A percentile compares a stretch with the other conserved stretches of the same genome.
These are phyloP conservation scores for Entrophospora sp. DNA, from an alignment of 192 early-diverging fungal genomes.

Conservation along the genomic window DNA sequence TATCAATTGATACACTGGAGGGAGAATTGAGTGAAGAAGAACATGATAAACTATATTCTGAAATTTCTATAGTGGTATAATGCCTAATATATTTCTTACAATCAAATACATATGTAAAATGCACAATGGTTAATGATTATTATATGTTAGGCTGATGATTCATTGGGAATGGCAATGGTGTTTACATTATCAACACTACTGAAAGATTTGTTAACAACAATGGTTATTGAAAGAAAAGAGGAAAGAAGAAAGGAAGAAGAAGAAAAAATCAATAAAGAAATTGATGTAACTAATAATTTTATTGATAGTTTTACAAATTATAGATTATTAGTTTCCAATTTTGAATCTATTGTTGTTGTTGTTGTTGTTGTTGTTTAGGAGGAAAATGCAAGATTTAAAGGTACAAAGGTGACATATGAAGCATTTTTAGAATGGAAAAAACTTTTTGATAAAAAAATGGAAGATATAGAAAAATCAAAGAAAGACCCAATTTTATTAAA, in stretches of 20 bases:
- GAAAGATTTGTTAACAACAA: constrained; percentile 61
- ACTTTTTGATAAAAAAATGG: constrained; percentile 67
- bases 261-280: constrained; percentile 49
- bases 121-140: too few species aligned
- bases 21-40: constrained; percentile 33
- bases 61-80: constrained; percentile 21
- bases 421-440: constrained; percentile 73
- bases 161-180: constrained; percentile 87
- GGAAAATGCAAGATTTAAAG: constrained; percentile 68
- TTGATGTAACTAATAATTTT: constrained; percentile 38
- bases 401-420: constrained; percentile 75
- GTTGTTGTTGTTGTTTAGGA: constrained; percentile 30
- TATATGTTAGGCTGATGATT: constrained; percentile 48
- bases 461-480: constrained; percentile 37
- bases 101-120: neutral
- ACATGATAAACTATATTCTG: constrained; percentile 25
- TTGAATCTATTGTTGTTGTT: neutral
- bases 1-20: constrained; percentile 45
- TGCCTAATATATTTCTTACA: neutral
- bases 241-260: constrained; percentile 36
- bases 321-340: neutral
- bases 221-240: constrained; percentile 48
- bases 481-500: constrained; percentile 22
- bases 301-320: too few species aligned
- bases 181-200: constrained; percentile 72